Evolutionary conservation across 1,284 basidiomycete genomes (phyloP), one percentile per base, ranked within the genome.

Genomic region (Leccinum solheimii): DNA sequence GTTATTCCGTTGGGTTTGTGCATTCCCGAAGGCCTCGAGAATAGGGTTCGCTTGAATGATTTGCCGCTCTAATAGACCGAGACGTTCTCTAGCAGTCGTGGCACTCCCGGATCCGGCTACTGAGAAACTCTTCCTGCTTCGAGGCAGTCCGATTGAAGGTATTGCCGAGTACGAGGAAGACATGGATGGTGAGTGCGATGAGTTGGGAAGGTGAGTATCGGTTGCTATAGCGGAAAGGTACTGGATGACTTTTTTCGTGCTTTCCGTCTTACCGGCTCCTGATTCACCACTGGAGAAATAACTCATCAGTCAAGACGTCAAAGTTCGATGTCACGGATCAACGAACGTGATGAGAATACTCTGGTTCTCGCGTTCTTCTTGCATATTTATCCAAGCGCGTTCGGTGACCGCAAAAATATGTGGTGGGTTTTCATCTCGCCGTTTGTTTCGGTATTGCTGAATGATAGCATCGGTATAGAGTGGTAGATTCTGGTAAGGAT

Each of bases 221-320:
- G 92, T 89, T 3, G 97, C 97, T 67, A 98, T 98, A 10, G 97
- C 95, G 1, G 97, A 97, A 36, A 99, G 88, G 77, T 99, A 99
- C 76, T 99, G 97, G 62, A 99, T 99, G 71, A 99, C 97, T 74
- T 98, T 98, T 84, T 99, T 99, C 14, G 97, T 99, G 78, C 97
- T 99, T 76, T 99, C 97, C 1, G 97, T 99, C 83, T 99, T 99
- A 52, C 97, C 97, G 1, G 97, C 97, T 49, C 97, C 97, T 3
- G 97, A 99, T 81, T 99, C 97, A 59, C 97, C 97, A 4, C 94
- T 97, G 48, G 27, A 40, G 7, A 36, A 56, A 55, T 21, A 30
- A 55, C 16, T 6, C 6, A 32, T 69, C 19, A 60, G 60, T 40
- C 19, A 56, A 32, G 26, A 58, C 9, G 13, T 38, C 45, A 36